Evolutionary conservation across 2,329 filamentous ascomycete species (phyloP).

Genomic region (Diaporthe aspalathi): DNA sequence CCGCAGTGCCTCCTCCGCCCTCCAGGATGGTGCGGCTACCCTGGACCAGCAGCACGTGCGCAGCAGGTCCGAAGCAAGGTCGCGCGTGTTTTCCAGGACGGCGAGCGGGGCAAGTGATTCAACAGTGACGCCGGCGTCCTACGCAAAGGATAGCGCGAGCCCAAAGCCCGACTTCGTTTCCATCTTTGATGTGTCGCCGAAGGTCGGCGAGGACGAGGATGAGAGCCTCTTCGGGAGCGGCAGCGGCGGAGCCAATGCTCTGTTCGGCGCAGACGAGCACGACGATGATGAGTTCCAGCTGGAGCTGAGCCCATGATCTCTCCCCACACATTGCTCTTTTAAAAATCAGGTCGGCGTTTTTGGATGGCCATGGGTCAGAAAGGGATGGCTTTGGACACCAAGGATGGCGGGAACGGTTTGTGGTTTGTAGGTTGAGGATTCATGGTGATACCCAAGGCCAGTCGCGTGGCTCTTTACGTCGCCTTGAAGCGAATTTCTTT

Average conservation of each 20-base stretch:
- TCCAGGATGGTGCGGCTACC: conserved; percentile 46
- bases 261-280: conserved; percentile 7
- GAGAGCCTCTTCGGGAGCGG: conserved; percentile 60
- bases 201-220: conserved; percentile 56
- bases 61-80: conserved; percentile 37
- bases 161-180: conserved; percentile 63
- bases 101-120: conserved; percentile 51
- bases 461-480: neutral
- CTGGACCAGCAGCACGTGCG: conserved; percentile 40
- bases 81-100: conserved; percentile 46
- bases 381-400: neutral
- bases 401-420: neutral
- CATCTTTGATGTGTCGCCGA: conserved; percentile 62
- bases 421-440: neutral
- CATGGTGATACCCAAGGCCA: conserved; percentile 16
- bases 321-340: neutral
- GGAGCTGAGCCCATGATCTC: conserved; percentile 26
- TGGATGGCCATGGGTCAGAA: neutral
- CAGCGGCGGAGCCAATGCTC: neutral
- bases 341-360: neutral
- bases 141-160: conserved; percentile 48
- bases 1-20: conserved; percentile 63
- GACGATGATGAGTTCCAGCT: conserved; percentile 31
- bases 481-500: neutral
- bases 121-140: conserved; percentile 62